A percentile compares a stretch with the other conserved stretches of the same genome.
Conservation (phyloP, 2,329 filamentous ascomycete species). For the Hymenoscyphus scutula region DNA sequence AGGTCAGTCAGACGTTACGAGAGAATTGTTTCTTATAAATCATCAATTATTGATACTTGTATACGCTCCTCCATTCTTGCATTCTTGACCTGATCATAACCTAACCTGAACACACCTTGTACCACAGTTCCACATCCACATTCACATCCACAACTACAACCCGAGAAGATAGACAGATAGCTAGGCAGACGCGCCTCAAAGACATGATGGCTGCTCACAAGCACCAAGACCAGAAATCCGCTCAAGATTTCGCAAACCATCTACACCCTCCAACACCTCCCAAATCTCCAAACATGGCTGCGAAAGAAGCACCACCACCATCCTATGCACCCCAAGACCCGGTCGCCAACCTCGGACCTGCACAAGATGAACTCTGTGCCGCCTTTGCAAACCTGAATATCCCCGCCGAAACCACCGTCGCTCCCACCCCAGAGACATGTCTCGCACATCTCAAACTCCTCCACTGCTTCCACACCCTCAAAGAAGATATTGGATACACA, state of each 20-base stretch:
- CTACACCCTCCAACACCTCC: conserved; percentile 8
- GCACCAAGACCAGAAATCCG: not conserved
- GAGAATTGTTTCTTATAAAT: not conserved
- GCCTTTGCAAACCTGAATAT: conserved; percentile 43
- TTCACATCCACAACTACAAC: not conserved
- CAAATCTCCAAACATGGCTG: conserved; percentile 1
- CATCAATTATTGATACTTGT: too few species aligned
- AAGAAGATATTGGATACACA: conserved; percentile 62
- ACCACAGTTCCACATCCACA: too few species aligned
- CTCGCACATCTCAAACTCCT: conserved; percentile 74
- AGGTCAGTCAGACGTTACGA: not conserved
- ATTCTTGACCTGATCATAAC: not conserved
- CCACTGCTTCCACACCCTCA: conserved; percentile 63
- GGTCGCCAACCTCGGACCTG: conserved; percentile 15
- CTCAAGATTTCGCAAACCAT: not conserved
- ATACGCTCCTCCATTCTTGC: too few species aligned
- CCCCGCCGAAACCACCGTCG: conserved; percentile 27
- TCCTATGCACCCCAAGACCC: conserved; percentile 23
- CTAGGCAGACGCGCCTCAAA: not conserved
- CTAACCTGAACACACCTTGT: not conserved
- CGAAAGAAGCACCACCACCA: conserved; percentile 16
- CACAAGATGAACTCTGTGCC: conserved; percentile 28
- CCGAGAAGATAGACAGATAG: too few species aligned
- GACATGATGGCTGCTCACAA: not conserved
- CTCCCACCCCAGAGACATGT: conserved; percentile 54